Evolutionary conservation across 1,284 basidiomycete species (phyloP).

Genomic region (Pyrrhoderma noxium): DNA sequence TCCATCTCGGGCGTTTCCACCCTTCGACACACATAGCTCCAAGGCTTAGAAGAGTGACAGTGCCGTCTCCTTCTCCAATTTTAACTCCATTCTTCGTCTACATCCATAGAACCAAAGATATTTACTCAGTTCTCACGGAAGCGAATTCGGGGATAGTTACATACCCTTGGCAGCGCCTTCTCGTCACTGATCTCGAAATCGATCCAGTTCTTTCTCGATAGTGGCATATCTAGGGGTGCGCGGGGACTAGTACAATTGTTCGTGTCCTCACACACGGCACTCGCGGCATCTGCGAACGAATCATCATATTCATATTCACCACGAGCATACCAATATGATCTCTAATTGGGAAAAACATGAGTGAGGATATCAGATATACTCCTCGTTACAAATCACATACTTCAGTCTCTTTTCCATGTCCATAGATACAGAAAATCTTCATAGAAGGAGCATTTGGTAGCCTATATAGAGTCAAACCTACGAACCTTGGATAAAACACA

Average conservation of each 20-base stretch:
- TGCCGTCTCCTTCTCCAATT: slow-evolving; percentile 94
- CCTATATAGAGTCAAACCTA: slow-evolving; percentile 30
- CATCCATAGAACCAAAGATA: neutral
- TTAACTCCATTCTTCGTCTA: slow-evolving; percentile 77
- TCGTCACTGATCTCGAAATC: slow-evolving; percentile 76
- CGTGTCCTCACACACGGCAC: slow-evolving; percentile 34
- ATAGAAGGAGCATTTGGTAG: slow-evolving; percentile 89
- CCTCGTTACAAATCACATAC: slow-evolving; percentile 37
- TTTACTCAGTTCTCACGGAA: too few relatives aligned
- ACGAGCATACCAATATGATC: slow-evolving; percentile 67
- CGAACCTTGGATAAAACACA: neutral
- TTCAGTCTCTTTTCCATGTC: slow-evolving; percentile 95
- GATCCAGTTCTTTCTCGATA: slow-evolving; percentile 68
- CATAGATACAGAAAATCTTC: slow-evolving; percentile 93
- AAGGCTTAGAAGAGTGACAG: slow-evolving; percentile 82
- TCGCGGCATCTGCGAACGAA: slow-evolving; percentile 39
- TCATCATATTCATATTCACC: slow-evolving; percentile 67
- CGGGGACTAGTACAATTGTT: slow-evolving; percentile 37
- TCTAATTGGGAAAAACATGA: too few relatives aligned
- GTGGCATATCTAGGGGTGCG: slow-evolving; percentile 49
- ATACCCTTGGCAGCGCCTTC: slow-evolving; percentile 50
- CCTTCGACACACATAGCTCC: slow-evolving; percentile 96
- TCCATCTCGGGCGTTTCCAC: slow-evolving; percentile 89
- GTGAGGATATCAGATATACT: too few relatives aligned
- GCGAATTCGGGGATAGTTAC: slow-evolving; percentile 4